Percentiles rank a stretch among this genome's conserved stretches.
Evolutionary conservation across 179 eudicot species (phyloP).

Genomic region (Beta macrorhiza): DNA sequence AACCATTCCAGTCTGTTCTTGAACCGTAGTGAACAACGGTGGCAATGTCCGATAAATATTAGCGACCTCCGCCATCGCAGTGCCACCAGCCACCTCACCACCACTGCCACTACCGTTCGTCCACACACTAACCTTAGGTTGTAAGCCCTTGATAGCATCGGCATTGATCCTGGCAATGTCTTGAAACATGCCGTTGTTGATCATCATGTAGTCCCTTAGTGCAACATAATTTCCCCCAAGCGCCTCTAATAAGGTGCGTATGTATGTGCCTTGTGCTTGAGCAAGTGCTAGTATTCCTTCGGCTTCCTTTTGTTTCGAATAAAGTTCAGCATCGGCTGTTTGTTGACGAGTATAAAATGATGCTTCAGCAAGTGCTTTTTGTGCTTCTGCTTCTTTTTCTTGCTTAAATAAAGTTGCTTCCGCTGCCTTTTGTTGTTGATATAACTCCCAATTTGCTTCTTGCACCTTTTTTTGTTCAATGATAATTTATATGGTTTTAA

Average conservation of each 20-base stretch:
- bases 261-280: constrained; percentile 39
- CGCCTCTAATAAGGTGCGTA: constrained; percentile 34
- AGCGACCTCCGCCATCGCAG: constrained; percentile 34
- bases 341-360: constrained; percentile 30
- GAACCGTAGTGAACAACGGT: constrained; percentile 37
- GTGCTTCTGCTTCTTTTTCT: constrained; percentile 32
- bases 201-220: constrained; percentile 45
- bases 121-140: constrained; percentile 43
- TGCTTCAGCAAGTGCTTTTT: constrained; percentile 38
- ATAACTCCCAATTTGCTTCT: constrained; percentile 46
- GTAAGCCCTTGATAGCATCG: constrained; percentile 34
- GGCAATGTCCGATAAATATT: constrained; percentile 37
- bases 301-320: constrained; percentile 40
- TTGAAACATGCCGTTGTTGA: constrained; percentile 40
- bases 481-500: background rate
- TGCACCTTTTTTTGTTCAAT: constrained; percentile 30
- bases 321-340: constrained; percentile 41
- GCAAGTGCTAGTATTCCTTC: constrained; percentile 38
- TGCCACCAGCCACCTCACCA: constrained; percentile 16
- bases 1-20: constrained; percentile 42
- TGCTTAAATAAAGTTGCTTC: constrained; percentile 36
- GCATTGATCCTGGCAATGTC: constrained; percentile 38
- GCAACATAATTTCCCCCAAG: constrained; percentile 35
- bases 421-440: constrained; percentile 39
- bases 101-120: constrained; percentile 28